phyloP scores from a whole-genome alignment of 768 basidiomycete species.

The Sarcomyxa edulis region DNA sequence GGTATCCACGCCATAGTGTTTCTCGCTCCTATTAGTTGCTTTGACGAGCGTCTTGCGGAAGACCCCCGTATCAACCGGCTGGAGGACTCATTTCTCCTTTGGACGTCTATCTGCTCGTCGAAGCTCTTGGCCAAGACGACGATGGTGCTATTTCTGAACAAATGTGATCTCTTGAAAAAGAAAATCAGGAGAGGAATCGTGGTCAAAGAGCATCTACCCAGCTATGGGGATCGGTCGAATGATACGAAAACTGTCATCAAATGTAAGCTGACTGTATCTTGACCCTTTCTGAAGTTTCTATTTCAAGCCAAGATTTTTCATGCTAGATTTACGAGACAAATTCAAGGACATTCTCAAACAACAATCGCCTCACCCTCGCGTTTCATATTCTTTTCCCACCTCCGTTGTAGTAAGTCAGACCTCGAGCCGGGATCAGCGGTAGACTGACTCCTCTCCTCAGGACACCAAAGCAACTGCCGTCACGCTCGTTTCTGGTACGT shows the following conservation, averaged over 20 bases:
- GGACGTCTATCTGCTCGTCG: constrained; percentile 66
- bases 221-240: constrained; percentile 67
- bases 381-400: constrained; percentile 62
- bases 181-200: constrained; percentile 55
- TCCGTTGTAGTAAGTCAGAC: constrained; percentile 55
- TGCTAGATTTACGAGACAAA: constrained; percentile 58
- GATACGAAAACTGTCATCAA: constrained; percentile 57
- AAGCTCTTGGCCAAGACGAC: constrained; percentile 55
- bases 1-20: constrained; percentile 78
- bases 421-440: constrained; percentile 1
- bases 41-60: constrained; percentile 70
- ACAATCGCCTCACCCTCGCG: constrained; percentile 48
- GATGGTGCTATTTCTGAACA: constrained; percentile 61
- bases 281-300: background rate
- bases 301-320: background rate
- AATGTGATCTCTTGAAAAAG: constrained; percentile 61
- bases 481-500: constrained; percentile 47
- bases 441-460: constrained; percentile 21
- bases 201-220: constrained; percentile 55
- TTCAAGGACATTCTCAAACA: constrained; percentile 64
- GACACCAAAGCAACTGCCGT: constrained; percentile 58
- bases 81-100: constrained; percentile 68
- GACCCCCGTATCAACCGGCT: constrained; percentile 66
- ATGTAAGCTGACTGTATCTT: constrained; percentile 38
- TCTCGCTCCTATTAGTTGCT: constrained; percentile 75